These are phyloP conservation scores for Pyricularia grisea DNA, from an alignment of 2,329 filamentous ascomycete species.

Conservation along the genomic window DNA sequence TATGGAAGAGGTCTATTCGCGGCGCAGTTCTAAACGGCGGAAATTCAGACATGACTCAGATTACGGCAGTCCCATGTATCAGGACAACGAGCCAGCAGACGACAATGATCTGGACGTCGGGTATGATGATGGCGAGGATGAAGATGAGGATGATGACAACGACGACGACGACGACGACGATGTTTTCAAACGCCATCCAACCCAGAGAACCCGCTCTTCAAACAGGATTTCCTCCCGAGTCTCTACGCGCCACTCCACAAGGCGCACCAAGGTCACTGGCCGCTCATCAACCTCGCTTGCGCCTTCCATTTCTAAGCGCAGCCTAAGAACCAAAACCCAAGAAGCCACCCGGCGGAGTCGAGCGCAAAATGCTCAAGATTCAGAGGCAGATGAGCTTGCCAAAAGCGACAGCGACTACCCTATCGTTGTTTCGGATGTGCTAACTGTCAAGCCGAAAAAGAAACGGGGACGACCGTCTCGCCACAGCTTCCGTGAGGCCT, in stretches of 20 bases:
- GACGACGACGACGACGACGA: not conserved
- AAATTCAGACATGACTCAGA: slow-evolving; percentile 3
- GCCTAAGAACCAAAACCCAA: not conserved
- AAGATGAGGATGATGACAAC: not conserved
- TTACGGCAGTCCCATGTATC: slow-evolving; percentile 4
- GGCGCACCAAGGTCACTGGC: not conserved
- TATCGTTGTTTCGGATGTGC: slow-evolving; percentile 17
- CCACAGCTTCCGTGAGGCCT: slow-evolving; percentile 10
- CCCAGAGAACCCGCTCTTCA: not conserved
- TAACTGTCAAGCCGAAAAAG: slow-evolving; percentile 8
- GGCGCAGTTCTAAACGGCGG: not conserved
- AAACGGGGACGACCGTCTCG: slow-evolving; percentile 5
- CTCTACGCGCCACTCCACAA: not conserved
- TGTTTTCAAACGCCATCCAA: not conserved
- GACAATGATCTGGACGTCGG: slow-evolving; percentile 1
- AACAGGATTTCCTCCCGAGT: not conserved
- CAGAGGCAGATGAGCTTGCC: slow-evolving; percentile 20
- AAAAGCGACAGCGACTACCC: slow-evolving; percentile 15
- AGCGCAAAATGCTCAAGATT: slow-evolving; percentile 4
- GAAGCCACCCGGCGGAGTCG: not conserved
- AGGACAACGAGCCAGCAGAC: slow-evolving; percentile 2
- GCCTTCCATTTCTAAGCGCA: not conserved
- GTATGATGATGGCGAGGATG: slow-evolving; percentile 3
- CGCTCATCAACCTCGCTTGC: not conserved
- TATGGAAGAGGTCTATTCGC: not conserved